Base-by-base conservation (phyloP, 495 filamentous ascomycete species). In the Astrothelium macrocarpum region DNA sequence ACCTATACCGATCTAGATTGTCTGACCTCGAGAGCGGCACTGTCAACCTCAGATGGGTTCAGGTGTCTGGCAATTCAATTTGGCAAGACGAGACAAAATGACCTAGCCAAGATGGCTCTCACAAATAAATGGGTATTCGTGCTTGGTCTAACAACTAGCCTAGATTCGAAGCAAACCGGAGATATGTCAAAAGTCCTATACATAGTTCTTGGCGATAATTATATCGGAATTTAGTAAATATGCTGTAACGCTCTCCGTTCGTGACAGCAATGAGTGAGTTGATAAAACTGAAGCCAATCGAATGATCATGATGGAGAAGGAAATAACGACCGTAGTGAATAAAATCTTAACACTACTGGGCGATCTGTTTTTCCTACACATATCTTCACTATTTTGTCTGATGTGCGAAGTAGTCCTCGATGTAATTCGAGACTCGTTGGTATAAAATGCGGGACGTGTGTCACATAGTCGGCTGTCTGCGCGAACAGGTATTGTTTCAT, bases 21-120 rank as follows among this genome's bases (percentile, higher is more conserved):
- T 63, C 62, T 25, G 59, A 14, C 62, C 62, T 49, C 32, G 46
- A n/a, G 62, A 63, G 20, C 62, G 45, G 20, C 0, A 7, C 18
- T 63, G n/a, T 23, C 62, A 63, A 31, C 59, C 62, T 59, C 45
- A 23, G 29, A 63, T 31, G 14, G 31, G 46, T 5, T 18, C 42
- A 9, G 62, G 62, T 34, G 62, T 46, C 62, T 46, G 59, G 26
- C 46, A 45, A 0, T 53, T 43, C 29, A 32, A 53, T 32, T 59
- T 34, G 18, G 62, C 62, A 43, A 63, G 23, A 34, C 45, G 62
- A 0, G 62, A 63, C n/a, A 63, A 42, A 20, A 63, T 58, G 59
- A 25, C 45, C 62, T 46, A 63, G 2, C 62, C 46, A 63, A 2
- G 32, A 61, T 29, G 23, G 49, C 25, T 16, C 49, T 25, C 49